Evolutionary conservation across 2,329 filamentous ascomycete species (phyloP).

Genomic region (Fusarium acutatum): DNA sequence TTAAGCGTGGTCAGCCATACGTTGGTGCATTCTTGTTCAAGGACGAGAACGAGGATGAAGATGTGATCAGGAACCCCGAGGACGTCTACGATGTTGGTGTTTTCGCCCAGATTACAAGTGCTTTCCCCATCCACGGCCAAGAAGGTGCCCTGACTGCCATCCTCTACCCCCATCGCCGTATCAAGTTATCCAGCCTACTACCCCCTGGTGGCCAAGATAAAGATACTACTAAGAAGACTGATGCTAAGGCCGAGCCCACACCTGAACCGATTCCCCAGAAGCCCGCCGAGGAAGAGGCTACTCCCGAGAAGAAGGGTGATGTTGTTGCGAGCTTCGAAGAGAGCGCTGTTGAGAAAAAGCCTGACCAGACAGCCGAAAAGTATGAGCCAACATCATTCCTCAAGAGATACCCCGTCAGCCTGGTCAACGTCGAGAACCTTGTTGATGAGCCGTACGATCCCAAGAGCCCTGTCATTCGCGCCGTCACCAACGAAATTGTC

Average conservation of each 20-base stretch:
- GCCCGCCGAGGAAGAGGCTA: slow-evolving; percentile 59
- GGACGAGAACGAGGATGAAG: slow-evolving; percentile 92
- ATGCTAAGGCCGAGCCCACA: slow-evolving; percentile 58
- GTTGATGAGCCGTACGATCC: slow-evolving; percentile 88
- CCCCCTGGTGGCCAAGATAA: slow-evolving; percentile 67
- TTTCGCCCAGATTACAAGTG: slow-evolving; percentile 97
- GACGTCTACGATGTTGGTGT: slow-evolving; percentile 97
- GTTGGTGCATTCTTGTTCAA: slow-evolving; percentile 97
- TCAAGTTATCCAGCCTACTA: slow-evolving; percentile 85
- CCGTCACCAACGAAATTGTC: slow-evolving; percentile 96
- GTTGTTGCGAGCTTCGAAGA: slow-evolving; percentile 98
- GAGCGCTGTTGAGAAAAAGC: slow-evolving; percentile 68
- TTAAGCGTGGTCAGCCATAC: slow-evolving; percentile 96
- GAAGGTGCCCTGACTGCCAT: slow-evolving; percentile 89
- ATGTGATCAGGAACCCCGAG: slow-evolving; percentile 87
- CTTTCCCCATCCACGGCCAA: slow-evolving; percentile 89
- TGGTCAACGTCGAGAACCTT: slow-evolving; percentile 95
- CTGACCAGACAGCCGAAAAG: slow-evolving; percentile 59
- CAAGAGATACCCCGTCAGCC: slow-evolving; percentile 87
- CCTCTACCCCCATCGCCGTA: slow-evolving; percentile 93
- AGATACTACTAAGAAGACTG: slow-evolving; percentile 60
- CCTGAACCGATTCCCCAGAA: slow-evolving; percentile 70
- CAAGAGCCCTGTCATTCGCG: slow-evolving; percentile 87
- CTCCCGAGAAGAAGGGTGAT: slow-evolving; percentile 82
- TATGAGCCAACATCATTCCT: slow-evolving; percentile 93